Base-by-base conservation (phyloP, 1,284 basidiomycete genomes). In the Trichosporon faecale region DNA sequence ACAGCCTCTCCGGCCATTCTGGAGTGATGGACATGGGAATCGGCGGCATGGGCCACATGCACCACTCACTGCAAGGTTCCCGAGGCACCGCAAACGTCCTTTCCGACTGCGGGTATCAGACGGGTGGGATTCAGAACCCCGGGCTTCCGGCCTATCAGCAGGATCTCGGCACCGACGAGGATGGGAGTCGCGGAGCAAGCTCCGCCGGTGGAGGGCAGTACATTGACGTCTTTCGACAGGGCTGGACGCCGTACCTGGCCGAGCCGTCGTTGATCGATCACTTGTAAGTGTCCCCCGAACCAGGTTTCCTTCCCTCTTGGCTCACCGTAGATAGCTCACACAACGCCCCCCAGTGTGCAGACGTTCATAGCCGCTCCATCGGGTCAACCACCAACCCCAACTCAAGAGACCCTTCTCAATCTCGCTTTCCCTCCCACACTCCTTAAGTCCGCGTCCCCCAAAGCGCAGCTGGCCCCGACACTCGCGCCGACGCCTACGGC, bases 161-260 rank as follows among this genome's bases (percentile, higher is more conserved):
- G 8, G 57, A 31, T n/a, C 11, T 40, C 52, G 16, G 52, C 2
- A 40, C n/a, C 27, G 25, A 52, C 8, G 21, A 67, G 6, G 57
- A 61, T 33, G 57, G 57, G 27, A 33, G 23, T 18, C 57, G 57
- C 27, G 57, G 57, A 18, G 27, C 57, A 11, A 61, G 57, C 31
- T 29, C 57, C 27, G 57, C 75, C 29, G 71, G 74, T n/a, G 74
- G 49, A 52, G 49, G 74, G 18, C 70, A 70, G 1, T 76, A 77
- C 49, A 57, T 77, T 46, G 78, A 78, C 21, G 63, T 82, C 9
- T 61, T 83, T 5, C 81, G 77, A 76, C 81, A 81, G 5, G 81
- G 80, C 0, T 83, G 82, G 82, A 77, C 79, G 5, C 73, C 76
- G 9, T 74, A 75, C 4, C 71, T 84, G 18, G 81, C 82, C 0